phyloP scores from a whole-genome alignment of 805 yeast genomes.

The Cyberlindnera subsufficiens region DNA sequence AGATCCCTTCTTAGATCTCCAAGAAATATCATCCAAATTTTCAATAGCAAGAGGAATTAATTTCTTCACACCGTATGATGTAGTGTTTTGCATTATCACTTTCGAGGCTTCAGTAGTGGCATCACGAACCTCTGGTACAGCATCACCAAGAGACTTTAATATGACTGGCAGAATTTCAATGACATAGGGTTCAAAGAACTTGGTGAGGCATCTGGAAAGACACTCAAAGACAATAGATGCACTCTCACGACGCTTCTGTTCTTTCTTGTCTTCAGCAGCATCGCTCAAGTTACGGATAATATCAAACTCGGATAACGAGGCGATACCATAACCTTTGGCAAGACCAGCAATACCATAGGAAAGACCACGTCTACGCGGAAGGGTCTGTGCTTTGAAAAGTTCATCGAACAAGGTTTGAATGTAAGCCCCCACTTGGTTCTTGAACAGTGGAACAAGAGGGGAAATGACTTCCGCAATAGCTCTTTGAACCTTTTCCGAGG shows the following conservation, averaged over 20 bases:
- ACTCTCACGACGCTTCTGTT: slow-evolving; percentile 71
- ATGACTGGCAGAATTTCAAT: slow-evolving; percentile 81
- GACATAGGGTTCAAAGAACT: slow-evolving; percentile 88
- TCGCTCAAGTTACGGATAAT: slow-evolving; percentile 68
- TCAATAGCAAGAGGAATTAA: slow-evolving; percentile 87
- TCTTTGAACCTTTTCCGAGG: slow-evolving; percentile 84
- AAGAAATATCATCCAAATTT: slow-evolving; percentile 80
- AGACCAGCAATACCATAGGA: slow-evolving; percentile 96
- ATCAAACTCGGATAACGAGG: slow-evolving; percentile 68
- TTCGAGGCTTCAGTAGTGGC: slow-evolving; percentile 87
- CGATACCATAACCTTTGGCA: slow-evolving; percentile 84
- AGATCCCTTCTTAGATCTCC: slow-evolving; percentile 97
- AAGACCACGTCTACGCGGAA: slow-evolving; percentile 71
- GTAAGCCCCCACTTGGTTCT: slow-evolving; percentile 42
- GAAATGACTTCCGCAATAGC: slow-evolving; percentile 85
- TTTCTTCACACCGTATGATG: slow-evolving; percentile 86
- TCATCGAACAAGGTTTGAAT: slow-evolving; percentile 54
- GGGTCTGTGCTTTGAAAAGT: slow-evolving; percentile 45
- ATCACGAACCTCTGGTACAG: slow-evolving; percentile 76
- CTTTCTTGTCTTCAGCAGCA: slow-evolving; percentile 85
- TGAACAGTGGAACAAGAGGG: slow-evolving; percentile 64
- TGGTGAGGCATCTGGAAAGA: slow-evolving; percentile 68
- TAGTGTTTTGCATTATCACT: slow-evolving; percentile 82
- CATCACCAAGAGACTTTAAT: slow-evolving; percentile 79
- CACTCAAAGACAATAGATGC: slow-evolving; percentile 85